Evolutionary conservation across 306 rosid species (phyloP).

Genomic region (Senna siamea): DNA sequence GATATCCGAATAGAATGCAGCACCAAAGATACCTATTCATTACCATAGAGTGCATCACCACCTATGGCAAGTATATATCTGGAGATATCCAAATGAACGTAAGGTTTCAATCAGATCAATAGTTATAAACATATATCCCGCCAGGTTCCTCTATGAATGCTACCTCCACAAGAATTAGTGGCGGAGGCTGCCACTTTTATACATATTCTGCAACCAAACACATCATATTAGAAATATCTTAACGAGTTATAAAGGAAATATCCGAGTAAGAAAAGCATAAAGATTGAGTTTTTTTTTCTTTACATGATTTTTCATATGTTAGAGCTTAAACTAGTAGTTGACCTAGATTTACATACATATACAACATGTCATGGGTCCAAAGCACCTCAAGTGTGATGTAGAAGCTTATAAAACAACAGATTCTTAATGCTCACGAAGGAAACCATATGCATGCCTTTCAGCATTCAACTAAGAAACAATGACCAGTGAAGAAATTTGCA

Average conservation of each 20-base stretch:
- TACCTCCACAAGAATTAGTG: slow-evolving; percentile 29
- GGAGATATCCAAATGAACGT: slow-evolving; percentile 45
- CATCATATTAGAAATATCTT: background rate
- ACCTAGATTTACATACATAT: slow-evolving; percentile 19
- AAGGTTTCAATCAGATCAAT: slow-evolving; percentile 39
- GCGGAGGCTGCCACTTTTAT: slow-evolving; percentile 36
- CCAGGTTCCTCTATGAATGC: slow-evolving; percentile 36
- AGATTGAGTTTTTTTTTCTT: background rate
- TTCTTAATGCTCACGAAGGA: slow-evolving; percentile 21
- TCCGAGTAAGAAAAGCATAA: background rate
- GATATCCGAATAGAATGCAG: slow-evolving; percentile 66
- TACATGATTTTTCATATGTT: slow-evolving; percentile 18
- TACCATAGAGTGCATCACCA: slow-evolving; percentile 66
- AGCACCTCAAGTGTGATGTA: slow-evolving; percentile 11
- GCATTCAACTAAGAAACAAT: slow-evolving; percentile 15
- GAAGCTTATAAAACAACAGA: slow-evolving; percentile 30
- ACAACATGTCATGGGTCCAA: slow-evolving; percentile 6
- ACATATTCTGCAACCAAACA: slow-evolving; percentile 50
- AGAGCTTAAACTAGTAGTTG: slow-evolving; percentile 14
- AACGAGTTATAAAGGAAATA: slow-evolving; percentile 3
- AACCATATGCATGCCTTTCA: slow-evolving; percentile 25
- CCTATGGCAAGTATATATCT: slow-evolving; percentile 40
- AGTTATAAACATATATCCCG: slow-evolving; percentile 6
- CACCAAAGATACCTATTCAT: slow-evolving; percentile 61
- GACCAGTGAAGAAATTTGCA: slow-evolving; percentile 17